Conservation (phyloP, 2,329 filamentous ascomycete genomes). For the Purpureocillium takamizusanense region DNA sequence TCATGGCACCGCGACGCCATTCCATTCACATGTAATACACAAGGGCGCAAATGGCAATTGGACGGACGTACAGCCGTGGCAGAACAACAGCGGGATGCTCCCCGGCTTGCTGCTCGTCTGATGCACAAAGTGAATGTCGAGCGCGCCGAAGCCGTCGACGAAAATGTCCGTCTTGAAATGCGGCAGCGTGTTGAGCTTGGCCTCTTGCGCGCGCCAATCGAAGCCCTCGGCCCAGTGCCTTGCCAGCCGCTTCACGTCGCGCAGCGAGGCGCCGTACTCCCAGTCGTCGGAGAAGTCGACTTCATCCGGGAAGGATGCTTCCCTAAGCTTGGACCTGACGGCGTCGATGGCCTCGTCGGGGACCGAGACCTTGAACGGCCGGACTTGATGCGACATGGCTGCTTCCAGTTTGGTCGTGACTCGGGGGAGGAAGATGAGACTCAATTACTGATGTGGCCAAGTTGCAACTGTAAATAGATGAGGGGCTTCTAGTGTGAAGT, state of each 20-base stretch:
- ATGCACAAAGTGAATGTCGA: constrained; percentile 58
- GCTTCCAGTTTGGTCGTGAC: too few relatives aligned
- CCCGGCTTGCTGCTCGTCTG: constrained; percentile 37
- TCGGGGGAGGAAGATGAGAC: not conserved
- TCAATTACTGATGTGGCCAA: too few relatives aligned
- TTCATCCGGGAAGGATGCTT: constrained; percentile 17
- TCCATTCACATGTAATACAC: not conserved
- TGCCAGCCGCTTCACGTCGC: constrained; percentile 24
- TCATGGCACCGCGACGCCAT: too few relatives aligned
- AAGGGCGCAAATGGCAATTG: too few relatives aligned
- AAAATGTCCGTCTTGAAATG: constrained; percentile 45
- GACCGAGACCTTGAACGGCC: constrained; percentile 24
- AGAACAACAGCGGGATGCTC: constrained; percentile 56
- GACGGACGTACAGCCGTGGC: constrained; percentile 12
- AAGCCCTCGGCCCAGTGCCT: constrained; percentile 36
- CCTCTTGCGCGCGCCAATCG: constrained; percentile 53
- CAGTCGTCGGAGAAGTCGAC: constrained; percentile 23
- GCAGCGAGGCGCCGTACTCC: constrained; percentile 20
- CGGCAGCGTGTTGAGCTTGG: constrained; percentile 47
- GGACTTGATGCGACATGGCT: constrained; percentile 10
- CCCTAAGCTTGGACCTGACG: constrained; percentile 21
- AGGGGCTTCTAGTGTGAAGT: too few relatives aligned
- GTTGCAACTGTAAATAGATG: too few relatives aligned
- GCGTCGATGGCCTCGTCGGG: constrained; percentile 18
- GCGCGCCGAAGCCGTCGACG: constrained; percentile 47